Evolutionary conservation across 192 early-diverging fungal species (phyloP).

Genomic region (Glomus cerebriforme): DNA sequence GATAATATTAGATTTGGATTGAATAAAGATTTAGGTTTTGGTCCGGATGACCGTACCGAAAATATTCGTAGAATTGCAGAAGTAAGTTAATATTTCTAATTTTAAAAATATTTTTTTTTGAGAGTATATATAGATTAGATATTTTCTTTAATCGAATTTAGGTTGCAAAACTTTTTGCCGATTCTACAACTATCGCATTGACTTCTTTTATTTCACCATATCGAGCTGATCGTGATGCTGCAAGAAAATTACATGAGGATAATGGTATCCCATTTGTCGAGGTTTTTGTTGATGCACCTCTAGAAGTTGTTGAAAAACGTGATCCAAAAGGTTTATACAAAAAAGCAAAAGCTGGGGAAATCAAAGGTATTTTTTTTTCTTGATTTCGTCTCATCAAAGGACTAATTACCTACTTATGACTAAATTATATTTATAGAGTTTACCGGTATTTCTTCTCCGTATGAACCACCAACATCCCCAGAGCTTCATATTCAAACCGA

Average conservation of each 20-base stretch:
- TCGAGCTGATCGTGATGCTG: slow-evolving; percentile 75
- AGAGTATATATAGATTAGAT: no score
- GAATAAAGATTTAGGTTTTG: slow-evolving; percentile 93
- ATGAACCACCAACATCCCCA: slow-evolving; percentile 81
- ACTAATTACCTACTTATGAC: no score
- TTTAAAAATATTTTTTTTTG: no score
- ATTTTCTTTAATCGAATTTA: slow-evolving; percentile 30
- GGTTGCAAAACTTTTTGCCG: slow-evolving; percentile 90
- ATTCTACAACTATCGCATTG: slow-evolving; percentile 77
- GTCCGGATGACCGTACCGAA: slow-evolving; percentile 86
- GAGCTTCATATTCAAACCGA: slow-evolving; percentile 88
- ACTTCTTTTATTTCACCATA: slow-evolving; percentile 94
- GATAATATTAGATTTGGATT: slow-evolving; percentile 98
- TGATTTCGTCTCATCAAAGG: no score
- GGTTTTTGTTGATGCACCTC: slow-evolving; percentile 83
- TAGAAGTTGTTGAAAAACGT: slow-evolving; percentile 84
- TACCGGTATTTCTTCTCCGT: slow-evolving; percentile 92
- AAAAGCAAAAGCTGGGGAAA: slow-evolving; percentile 90
- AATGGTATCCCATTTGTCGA: slow-evolving; percentile 85
- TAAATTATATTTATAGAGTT: slow-evolving; percentile 56
- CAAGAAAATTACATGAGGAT: slow-evolving; percentile 75
- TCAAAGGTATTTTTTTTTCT: slow-evolving; percentile 59
- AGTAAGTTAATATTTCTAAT: slow-evolving; percentile 41
- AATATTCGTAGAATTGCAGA: slow-evolving; percentile 96
- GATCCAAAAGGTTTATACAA: slow-evolving; percentile 97